Evolutionary conservation across 305 asterid genomes (phyloP), one percentile per base, ranked within the genome.

Genomic region (Withania somnifera): DNA sequence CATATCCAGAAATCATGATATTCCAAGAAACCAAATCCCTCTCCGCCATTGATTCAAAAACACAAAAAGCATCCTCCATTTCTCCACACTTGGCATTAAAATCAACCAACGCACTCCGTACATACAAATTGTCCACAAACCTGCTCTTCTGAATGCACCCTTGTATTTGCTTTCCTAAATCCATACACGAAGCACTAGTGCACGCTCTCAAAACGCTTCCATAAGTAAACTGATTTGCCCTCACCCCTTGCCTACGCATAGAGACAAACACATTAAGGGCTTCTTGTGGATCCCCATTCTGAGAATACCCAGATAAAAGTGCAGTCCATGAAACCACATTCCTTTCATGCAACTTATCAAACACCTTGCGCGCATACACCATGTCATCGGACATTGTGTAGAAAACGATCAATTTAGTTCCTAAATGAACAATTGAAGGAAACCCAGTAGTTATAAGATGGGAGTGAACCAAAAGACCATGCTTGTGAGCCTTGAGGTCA

Each of bases 11-110:
- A 83, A 91, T 89, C 87, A 91, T 84, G 30, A 85, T 85, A 88
- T 91, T 91, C 93, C 95, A 91, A 52, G 88, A 89, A 11, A 90
- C 90, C 85, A 88, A 86, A 81, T 91, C 95, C 79, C 90, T 89
- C 24, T 73, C 82, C 56, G 81, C 71, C 89, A 89, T 90, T 58
- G 81, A 85, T 51, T 81, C 84, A 40, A 91, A 91, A 69, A 90
- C 82, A 28, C 20, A 58, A 80, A 86, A 83, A 30, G 93, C 92
- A 80, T 88, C 91, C 84, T 88, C 84, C 88, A 91, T 86, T 15
- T 79, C 75, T 77, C 92, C 91, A 28, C 95, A 90, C 84, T 91
- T 91, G 0, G 91, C 85, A 81, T 91, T 89, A 79, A 91, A 84
- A 85, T 89, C 90, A 7, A 91, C 85, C 87, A 91, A 80, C 28